Evolutionary conservation across 1,284 basidiomycete genomes (phyloP), one percentile per base, ranked within the genome.

Genomic region (Kwoniella shivajii): DNA sequence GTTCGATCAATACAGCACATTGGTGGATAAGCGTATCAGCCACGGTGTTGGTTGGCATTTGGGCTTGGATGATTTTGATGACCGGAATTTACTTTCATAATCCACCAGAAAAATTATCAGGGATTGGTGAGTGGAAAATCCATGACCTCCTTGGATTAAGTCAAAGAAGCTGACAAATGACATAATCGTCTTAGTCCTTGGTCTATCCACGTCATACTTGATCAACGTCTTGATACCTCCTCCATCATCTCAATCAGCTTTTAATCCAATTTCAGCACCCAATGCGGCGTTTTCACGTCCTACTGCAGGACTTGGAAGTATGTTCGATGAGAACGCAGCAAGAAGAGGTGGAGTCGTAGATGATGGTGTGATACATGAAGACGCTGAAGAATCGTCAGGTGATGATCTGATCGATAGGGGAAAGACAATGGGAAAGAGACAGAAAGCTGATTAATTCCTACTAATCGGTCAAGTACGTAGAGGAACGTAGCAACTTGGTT

Each of bases 71-170:
- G 69, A 79, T 84, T 10, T 84, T 84, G 61, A 88, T 88, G 50
- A 97, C 94, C 14, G 86, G 88, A 45, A 79, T 96, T 14, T 97
- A 92, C 78, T 97, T 95, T 80, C 94, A 98, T 71, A 84, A 88
- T 6, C 88, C 90, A 0, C 77, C 83, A 26, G 94, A 97, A 80
- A 97, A 98, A 79, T 61, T 91, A 36, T 85, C 87, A 0, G 94
- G 94, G 2, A 87, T 88, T 53, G 39, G 90, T 92, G 67, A 57
- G 70, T 65, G n/a, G n/a, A n/a, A n/a, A n/a, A n/a, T n/a, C 26
- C 27, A 30, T 13, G 5, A 6, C 7, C 27, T 27, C n/a, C 20
- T 36, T 47, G 18, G 9, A n/a, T n/a, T n/a, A n/a, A n/a, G n/a
- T n/a, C n/a, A n/a, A n/a, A n/a, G n/a, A n/a, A n/a, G n/a, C n/a